Conservation (phyloP, 2,329 filamentous ascomycete species). For the Aspergillus uvarum region DNA sequence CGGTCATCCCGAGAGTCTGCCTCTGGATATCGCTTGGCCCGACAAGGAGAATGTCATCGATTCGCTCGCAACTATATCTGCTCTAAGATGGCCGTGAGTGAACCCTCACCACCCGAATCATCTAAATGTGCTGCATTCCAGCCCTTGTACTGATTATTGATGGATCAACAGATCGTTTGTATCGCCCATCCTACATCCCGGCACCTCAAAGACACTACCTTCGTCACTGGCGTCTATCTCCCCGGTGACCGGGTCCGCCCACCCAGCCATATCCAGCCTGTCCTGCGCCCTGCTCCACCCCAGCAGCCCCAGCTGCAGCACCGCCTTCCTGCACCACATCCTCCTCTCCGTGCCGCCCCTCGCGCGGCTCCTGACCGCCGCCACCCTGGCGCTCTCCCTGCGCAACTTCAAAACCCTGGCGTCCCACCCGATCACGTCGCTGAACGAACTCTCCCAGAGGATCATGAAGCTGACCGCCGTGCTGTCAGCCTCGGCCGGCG, state of each 20-base stretch:
- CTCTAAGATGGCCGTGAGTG: constrained; percentile 77
- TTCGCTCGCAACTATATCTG: constrained; percentile 76
- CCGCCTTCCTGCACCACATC: constrained; percentile 85
- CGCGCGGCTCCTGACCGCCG: constrained; percentile 66
- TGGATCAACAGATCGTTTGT: constrained; percentile 62
- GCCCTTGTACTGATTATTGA: background rate
- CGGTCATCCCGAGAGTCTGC: constrained; percentile 66
- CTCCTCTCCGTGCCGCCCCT: constrained; percentile 77
- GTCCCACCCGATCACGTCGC: constrained; percentile 64
- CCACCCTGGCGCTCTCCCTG: constrained; percentile 68
- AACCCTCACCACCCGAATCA: background rate
- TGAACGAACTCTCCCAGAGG: constrained; percentile 65
- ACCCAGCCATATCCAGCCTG: constrained; percentile 79
- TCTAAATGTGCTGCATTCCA: background rate
- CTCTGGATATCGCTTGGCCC: constrained; percentile 70
- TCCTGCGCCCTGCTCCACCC: constrained; percentile 91
- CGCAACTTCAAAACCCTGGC: constrained; percentile 68
- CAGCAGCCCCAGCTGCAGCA: constrained; percentile 79
- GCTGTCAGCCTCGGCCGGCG: constrained; percentile 78
- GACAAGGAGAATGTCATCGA: constrained; percentile 73
- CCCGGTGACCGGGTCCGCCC: constrained; percentile 78
- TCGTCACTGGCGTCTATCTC: constrained; percentile 67
- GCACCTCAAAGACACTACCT: constrained; percentile 57
- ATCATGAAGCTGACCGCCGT: constrained; percentile 76
- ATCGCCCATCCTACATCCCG: constrained; percentile 83